A percentile compares a stretch with the other conserved stretches of the same genome.
phyloP scores from a whole-genome alignment of 345 rosid genomes.

The Citrus sp. region DNA sequence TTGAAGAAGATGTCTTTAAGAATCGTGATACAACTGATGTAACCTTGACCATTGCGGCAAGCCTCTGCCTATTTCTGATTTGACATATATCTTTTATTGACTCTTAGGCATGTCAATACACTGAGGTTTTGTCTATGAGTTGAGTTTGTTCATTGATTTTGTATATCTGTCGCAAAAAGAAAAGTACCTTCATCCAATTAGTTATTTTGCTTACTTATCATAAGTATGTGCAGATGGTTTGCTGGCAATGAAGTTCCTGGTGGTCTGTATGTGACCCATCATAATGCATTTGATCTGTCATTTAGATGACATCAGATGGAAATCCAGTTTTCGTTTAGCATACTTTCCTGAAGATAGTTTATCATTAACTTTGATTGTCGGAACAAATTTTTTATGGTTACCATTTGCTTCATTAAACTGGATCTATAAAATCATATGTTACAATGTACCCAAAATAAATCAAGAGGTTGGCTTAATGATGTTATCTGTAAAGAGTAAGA shows the following conservation, averaged over 20 bases:
- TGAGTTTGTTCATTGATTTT: neutral
- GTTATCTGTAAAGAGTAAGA: neutral
- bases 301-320: neutral
- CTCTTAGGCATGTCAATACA: neutral
- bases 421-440: neutral
- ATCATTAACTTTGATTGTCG: neutral
- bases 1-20: constrained; percentile 28
- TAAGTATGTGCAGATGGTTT: neutral
- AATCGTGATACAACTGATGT: constrained; percentile 32
- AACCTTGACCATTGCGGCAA: constrained; percentile 77
- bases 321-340: neutral
- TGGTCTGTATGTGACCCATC: neutral
- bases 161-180: neutral
- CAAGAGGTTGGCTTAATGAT: neutral
- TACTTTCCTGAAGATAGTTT: neutral
- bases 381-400: neutral
- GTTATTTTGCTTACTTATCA: neutral
- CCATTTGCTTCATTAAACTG: neutral
- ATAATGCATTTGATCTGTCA: neutral
- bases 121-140: neutral
- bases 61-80: constrained; percentile 8
- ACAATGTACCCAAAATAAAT: neutral
- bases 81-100: neutral
- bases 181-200: neutral
- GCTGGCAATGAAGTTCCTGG: neutral